phyloP scores from a whole-genome alignment of 371 early-diverging fungal genomes.

The Mortierella sp. region DNA sequence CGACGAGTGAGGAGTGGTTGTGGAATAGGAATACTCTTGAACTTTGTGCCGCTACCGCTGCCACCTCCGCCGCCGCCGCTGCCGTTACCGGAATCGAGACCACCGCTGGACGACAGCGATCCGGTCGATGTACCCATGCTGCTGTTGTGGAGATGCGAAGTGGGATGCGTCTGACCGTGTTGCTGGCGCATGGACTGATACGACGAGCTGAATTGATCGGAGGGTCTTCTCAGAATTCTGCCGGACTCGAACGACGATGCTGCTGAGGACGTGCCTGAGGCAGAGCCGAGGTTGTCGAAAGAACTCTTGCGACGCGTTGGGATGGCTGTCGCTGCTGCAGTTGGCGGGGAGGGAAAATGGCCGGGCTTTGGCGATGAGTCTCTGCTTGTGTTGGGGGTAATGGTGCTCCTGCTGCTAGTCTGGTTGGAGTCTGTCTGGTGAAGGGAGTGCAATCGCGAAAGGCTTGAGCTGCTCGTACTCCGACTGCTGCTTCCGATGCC shows the following conservation, averaged over 20 bases:
- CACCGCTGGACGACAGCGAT: conserved; percentile 23
- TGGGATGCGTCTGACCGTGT: conserved; percentile 17
- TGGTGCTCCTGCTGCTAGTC: conserved; percentile 26
- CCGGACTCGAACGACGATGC: conserved; percentile 52
- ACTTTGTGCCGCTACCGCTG: conserved; percentile 36
- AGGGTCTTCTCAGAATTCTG: conserved; percentile 38
- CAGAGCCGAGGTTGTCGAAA: conserved; percentile 52
- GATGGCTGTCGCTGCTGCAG: conserved; percentile 33
- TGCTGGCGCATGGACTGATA: conserved; percentile 45
- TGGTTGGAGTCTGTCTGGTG: conserved; percentile 48
- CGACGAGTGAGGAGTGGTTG: conserved; percentile 58
- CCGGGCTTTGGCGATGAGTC: conserved; percentile 49
- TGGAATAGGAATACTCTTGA: conserved; percentile 59
- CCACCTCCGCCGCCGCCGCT: conserved; percentile 3
- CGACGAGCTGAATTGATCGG: conserved; percentile 51
- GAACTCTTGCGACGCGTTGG: conserved; percentile 51
- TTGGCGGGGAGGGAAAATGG: conserved; percentile 35
- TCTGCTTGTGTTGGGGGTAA: conserved; percentile 33
- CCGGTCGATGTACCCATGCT: conserved; percentile 19
- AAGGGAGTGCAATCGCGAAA: conserved; percentile 51
- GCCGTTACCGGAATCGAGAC: conserved; percentile 29
- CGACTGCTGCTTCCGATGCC: conserved; percentile 53
- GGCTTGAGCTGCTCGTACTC: conserved; percentile 45
- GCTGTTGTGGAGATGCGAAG: conserved; percentile 29
- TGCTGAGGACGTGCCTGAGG: conserved; percentile 50